Base-by-base conservation (phyloP, 768 basidiomycete genomes). In the Multifurca ochricompacta region DNA sequence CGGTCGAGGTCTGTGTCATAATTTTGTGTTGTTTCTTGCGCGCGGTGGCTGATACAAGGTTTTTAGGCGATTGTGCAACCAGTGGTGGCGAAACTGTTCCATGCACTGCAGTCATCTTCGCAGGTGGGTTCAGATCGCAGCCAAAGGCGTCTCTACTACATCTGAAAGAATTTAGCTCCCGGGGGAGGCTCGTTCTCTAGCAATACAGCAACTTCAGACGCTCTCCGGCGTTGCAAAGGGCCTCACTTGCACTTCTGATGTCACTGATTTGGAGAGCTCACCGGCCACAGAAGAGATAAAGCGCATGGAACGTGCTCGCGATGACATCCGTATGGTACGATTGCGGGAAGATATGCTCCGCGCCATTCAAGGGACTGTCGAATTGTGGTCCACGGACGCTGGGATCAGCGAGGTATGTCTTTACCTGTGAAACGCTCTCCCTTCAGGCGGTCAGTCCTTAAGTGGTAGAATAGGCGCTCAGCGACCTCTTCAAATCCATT, bases 141-240 rank as follows among this genome's bases (percentile, higher is more conserved):
- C 31, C 18, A 6, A 6, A 5, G 7, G 32, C 30, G 2, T 6
- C 0, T 40, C 25, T 32, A 46, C 32, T 13, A 35, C 28, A 4
- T 46, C 30, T 21, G 41, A 14, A n/a, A n/a, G n/a, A n/a, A n/a
- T n/a, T 1, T 59, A 91, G 88, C 72, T 80, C 14, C 85, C 84
- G 0, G 86, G 88, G 31, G 87, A 90, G 56, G 81, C 89, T 1
- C 81, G 83, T 6, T 65, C 70, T 0, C 64, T 82, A 3, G 79
- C 81, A 2, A 79, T 90, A 19, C 75, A 83, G 13, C 84, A 92
- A 54, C 75, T 95, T 1, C 84, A 88, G 60, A 87, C 84, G 0
- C 73, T 97, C 13, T 79, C 90, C 0, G 94, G 91, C 9, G 81
- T 93, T 25, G 88, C 91, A 1, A 87, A 86, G 56, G 94, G 94